Evolutionary conservation across 2,329 filamentous ascomycete species (phyloP).

Genomic region (Fusarium sp.): DNA sequence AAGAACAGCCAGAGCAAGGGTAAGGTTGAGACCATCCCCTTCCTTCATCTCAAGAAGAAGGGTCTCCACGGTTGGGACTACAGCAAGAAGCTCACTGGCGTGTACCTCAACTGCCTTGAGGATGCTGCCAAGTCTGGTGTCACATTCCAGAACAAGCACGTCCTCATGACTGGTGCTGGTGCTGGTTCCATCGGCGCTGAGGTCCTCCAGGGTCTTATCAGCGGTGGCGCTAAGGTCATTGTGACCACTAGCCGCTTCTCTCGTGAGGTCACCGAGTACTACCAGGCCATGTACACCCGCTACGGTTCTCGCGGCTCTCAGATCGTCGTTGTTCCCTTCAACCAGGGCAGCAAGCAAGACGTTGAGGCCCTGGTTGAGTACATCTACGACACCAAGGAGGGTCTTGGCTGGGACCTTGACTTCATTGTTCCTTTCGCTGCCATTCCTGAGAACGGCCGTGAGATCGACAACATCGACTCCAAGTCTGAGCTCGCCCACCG

Average conservation of each 20-base stretch:
- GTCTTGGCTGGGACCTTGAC: conserved; percentile 97
- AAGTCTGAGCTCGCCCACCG: conserved; percentile 98
- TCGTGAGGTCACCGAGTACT: conserved; percentile 97
- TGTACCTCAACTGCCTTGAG: conserved; percentile 93
- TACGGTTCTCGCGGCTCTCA: conserved; percentile 95
- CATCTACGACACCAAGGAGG: conserved; percentile 96
- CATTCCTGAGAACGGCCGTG: conserved; percentile 96
- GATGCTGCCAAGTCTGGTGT: conserved; percentile 88
- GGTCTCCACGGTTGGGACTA: conserved; percentile 97
- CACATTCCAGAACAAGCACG: conserved; percentile 94
- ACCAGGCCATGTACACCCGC: conserved; percentile 97
- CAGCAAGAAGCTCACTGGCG: conserved; percentile 96
- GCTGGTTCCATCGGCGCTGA: conserved; percentile 98
- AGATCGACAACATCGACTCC: conserved; percentile 96
- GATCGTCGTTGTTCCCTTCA: conserved; percentile 98
- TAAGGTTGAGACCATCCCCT: conserved; percentile 97
- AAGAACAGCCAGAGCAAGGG: conserved; percentile 76
- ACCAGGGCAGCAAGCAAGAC: conserved; percentile 98
- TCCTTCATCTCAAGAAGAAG: conserved; percentile 96
- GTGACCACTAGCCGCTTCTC: conserved; percentile 98
- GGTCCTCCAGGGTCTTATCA: conserved; percentile 94
- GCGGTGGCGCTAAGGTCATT: conserved; percentile 94
- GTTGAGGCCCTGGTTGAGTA: conserved; percentile 94
- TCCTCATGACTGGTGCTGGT: conserved; percentile 97
- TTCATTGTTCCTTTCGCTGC: conserved; percentile 96